Evolutionary conservation across 129 eudicot genomes (phyloP), one percentile per base, ranked within the genome.

Genomic region (Flaveria trinervia): DNA sequence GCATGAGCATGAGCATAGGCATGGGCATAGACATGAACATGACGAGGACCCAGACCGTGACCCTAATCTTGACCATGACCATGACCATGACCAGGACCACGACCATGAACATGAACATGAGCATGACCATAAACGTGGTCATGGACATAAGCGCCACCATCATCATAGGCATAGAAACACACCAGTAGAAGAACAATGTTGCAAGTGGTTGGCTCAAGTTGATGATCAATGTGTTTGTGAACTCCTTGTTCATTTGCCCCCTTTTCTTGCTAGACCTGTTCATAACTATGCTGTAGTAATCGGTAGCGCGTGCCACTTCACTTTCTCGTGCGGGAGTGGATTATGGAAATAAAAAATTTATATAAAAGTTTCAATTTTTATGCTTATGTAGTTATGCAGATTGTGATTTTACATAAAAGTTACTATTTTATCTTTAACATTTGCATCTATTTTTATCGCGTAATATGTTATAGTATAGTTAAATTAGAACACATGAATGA

Each of bases 161-260:
- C 78, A 77, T 70, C 82, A 74, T 51, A 43, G 52, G 44, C 87
- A 74, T 56, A 49, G 5, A 12, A 79, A 68, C 55, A 25, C 85
- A 2, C 83, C 86, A 0, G 83, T 77, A 8, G 88, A 82, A 81
- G 84, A 68, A 49, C 87, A 93, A 26, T 93, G 98, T 51, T 93
- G 97, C 55, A 83, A 86, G 71, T 93, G 98, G 98, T 44, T 90
- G 82, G 74, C 83, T 15, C 78, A 82, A 78, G 84, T 93, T 12
- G 91, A 89, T 74, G 61, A 75, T 48, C 82, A 81, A 36, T 93
- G 98, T 76, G 97, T 90, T 12, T 93, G 98, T 79, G 91, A 86
- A 17, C 60, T 90, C 60, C 88, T 93, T 36, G 89, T 87, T 75
- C 86, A 44, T 54, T 81, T 93, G 80, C 97, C 98, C 5, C 72